phyloP scores from a whole-genome alignment of 179 eudicot species.

The Dionaea muscipula region DNA sequence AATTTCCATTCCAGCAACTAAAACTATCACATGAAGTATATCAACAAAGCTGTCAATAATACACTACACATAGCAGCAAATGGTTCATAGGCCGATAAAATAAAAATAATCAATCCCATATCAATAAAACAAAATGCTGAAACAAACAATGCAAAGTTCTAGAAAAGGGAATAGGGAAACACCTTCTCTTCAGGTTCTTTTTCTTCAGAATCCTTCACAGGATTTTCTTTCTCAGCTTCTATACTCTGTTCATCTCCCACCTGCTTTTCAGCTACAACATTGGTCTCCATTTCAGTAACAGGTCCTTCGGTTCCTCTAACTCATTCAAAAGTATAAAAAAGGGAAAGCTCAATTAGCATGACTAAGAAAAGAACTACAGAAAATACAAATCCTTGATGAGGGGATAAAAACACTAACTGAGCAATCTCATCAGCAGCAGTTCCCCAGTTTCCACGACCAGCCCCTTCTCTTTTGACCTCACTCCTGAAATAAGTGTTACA shows the following conservation, averaged over 20 bases:
- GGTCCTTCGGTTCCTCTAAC: slow-evolving; percentile 48
- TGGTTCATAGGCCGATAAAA: too few species aligned
- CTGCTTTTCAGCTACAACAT: slow-evolving; percentile 39
- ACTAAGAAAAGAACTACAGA: neutral
- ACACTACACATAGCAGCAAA: too few species aligned
- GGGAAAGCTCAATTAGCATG: neutral
- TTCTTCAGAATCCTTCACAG: slow-evolving; percentile 46
- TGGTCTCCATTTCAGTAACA: slow-evolving; percentile 48
- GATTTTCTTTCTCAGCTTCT: slow-evolving; percentile 48
- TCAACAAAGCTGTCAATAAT: too few species aligned
- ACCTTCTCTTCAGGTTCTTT: slow-evolving; percentile 77
- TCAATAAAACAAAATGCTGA: too few species aligned
- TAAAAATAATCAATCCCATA: too few species aligned
- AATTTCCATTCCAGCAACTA: too few species aligned
- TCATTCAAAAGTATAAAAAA: neutral
- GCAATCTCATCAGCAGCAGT: slow-evolving; percentile 56
- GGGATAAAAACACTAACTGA: slow-evolving; percentile 29
- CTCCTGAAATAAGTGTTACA: slow-evolving; percentile 22
- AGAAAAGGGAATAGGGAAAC: neutral
- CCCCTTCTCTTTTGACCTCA: slow-evolving; percentile 77
- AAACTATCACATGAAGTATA: too few species aligned
- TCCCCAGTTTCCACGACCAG: slow-evolving; percentile 99
- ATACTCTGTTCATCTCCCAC: slow-evolving; percentile 41
- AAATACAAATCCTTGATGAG: neutral
- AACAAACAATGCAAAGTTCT: too few species aligned